A percentile compares a stretch with the other conserved stretches of the same genome.
These are phyloP conservation scores for Phialemonium atrogriseum DNA, from an alignment of 2,329 filamentous ascomycete genomes.

Conservation along the genomic window DNA sequence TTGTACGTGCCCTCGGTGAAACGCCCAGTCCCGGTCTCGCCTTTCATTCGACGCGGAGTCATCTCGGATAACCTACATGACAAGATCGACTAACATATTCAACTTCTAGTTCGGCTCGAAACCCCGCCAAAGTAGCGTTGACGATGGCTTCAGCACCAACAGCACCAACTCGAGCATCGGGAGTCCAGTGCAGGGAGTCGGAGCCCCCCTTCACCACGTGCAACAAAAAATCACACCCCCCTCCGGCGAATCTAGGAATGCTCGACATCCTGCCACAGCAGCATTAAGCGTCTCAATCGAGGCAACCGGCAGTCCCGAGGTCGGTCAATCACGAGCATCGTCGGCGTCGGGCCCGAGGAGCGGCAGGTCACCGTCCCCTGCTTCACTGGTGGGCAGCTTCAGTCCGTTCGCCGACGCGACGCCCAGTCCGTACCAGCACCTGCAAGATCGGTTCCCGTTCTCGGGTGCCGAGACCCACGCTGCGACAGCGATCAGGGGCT, in stretches of 20 bases:
- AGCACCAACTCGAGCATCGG: constrained; percentile 25
- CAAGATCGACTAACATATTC: constrained; percentile 29
- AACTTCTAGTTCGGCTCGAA: constrained; percentile 52
- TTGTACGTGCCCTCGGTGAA: constrained; percentile 68
- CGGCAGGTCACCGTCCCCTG: constrained; percentile 33
- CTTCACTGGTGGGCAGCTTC: constrained; percentile 34
- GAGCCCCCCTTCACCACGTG: constrained; percentile 21
- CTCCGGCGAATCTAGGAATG: constrained; percentile 25
- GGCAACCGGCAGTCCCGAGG: constrained; percentile 20
- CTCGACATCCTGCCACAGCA: constrained; percentile 15
- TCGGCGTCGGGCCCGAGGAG: constrained; percentile 22
- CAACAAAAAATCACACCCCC: constrained; percentile 35
- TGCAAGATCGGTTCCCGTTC: constrained; percentile 40
- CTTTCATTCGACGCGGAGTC: constrained; percentile 15
- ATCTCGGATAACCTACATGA: constrained; percentile 14
- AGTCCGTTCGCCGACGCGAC: constrained; percentile 38
- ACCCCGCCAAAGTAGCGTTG: constrained; percentile 36
- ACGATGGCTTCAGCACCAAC: constrained; percentile 28
- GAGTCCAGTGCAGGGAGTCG: constrained; percentile 25
- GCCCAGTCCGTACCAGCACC: constrained; percentile 30
- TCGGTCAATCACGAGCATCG: constrained; percentile 12
- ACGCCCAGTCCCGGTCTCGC: constrained; percentile 3
- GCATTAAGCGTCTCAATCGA: constrained; percentile 17
- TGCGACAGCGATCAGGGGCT: constrained; percentile 39
- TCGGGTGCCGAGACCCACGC: constrained; percentile 38